Evolutionary conservation across 1,284 basidiomycete genomes (phyloP).

Genomic region (Takashimella koratensis): DNA sequence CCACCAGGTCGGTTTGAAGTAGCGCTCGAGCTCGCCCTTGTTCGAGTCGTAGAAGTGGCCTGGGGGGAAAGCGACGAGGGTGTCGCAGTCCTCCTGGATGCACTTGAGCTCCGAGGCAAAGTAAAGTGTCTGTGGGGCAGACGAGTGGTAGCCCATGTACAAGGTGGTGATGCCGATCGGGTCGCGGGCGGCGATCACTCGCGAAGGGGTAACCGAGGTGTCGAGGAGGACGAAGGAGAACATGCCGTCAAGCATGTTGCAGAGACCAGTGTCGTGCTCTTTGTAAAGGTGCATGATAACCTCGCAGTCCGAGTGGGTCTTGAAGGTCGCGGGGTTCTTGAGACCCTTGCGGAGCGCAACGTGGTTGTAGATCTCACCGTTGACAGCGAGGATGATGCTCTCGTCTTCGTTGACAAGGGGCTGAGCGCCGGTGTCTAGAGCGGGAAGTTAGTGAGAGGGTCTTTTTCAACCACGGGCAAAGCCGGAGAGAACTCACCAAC

Average conservation of each 20-base stretch:
- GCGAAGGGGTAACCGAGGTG: constrained; percentile 80
- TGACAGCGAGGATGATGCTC: constrained; percentile 84
- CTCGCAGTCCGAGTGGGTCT: constrained; percentile 98
- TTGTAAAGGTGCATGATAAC: constrained; percentile 89
- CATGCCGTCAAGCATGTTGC: constrained; percentile 90
- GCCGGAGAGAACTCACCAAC: constrained; percentile 84
- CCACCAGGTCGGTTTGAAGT: constrained; percentile 87
- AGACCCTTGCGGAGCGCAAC: constrained; percentile 71
- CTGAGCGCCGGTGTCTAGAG: constrained; percentile 89
- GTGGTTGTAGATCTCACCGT: constrained; percentile 99
- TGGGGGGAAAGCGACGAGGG: constrained; percentile 92
- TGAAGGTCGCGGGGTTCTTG: constrained; percentile 70
- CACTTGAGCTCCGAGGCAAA: constrained; percentile 97
- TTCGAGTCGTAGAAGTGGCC: constrained; percentile 89
- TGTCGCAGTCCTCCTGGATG: constrained; percentile 87
- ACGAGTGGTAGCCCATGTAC: constrained; percentile 91
- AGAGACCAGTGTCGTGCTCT: constrained; percentile 70
- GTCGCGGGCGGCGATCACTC: constrained; percentile 92
- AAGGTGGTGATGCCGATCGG: constrained; percentile 98
- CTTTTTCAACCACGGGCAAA: no score
- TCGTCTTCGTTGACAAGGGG: constrained; percentile 86
- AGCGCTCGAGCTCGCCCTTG: constrained; percentile 70
- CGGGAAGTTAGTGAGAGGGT: neutral
- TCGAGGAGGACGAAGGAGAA: constrained; percentile 97
- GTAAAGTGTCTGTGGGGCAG: constrained; percentile 77